phyloP scores from a whole-genome alignment of 768 basidiomycete genomes.

The Mycena filopes region DNA sequence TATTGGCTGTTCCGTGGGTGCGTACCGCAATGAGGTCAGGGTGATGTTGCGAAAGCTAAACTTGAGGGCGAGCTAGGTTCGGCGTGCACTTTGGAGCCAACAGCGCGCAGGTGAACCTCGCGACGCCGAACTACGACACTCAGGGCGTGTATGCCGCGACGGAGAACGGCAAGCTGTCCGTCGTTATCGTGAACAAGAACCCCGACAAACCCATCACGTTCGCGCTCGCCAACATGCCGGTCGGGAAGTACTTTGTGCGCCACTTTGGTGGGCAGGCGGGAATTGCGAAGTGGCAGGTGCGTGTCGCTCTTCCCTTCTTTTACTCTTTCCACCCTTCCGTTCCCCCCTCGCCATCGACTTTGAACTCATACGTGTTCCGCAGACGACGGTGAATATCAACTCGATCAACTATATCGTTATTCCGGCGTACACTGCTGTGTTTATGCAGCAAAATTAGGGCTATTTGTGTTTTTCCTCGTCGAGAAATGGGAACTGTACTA shows the following conservation, averaged over 20 bases:
- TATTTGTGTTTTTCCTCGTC: neutral
- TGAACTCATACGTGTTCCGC: neutral
- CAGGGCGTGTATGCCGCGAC: slow-evolving; percentile 60
- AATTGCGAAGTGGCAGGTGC: slow-evolving; percentile 65
- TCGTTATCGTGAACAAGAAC: slow-evolving; percentile 66
- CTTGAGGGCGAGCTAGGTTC: slow-evolving; percentile 42
- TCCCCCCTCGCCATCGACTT: no score
- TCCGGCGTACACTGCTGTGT: slow-evolving; percentile 50
- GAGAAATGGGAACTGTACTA: no score
- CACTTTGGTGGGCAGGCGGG: slow-evolving; percentile 67
- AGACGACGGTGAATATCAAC: slow-evolving; percentile 36
- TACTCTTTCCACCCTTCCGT: no score
- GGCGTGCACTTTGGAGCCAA: slow-evolving; percentile 57
- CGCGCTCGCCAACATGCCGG: slow-evolving; percentile 54
- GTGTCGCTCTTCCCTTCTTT: slow-evolving; percentile 25
- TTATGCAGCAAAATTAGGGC: slow-evolving; percentile 41
- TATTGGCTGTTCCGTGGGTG: slow-evolving; percentile 69
- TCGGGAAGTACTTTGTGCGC: slow-evolving; percentile 62
- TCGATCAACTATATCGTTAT: slow-evolving; percentile 44
- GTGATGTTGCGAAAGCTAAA: neutral
- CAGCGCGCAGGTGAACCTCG: slow-evolving; percentile 57
- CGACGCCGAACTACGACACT: slow-evolving; percentile 50
- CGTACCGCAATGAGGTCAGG: slow-evolving; percentile 4
- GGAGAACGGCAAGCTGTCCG: slow-evolving; percentile 49
- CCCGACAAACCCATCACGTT: slow-evolving; percentile 51